A percentile compares a stretch with the other conserved stretches of the same genome.
phyloP scores from a whole-genome alignment of 2,329 filamentous ascomycete species.

The Domatiomyces catenatus region DNA sequence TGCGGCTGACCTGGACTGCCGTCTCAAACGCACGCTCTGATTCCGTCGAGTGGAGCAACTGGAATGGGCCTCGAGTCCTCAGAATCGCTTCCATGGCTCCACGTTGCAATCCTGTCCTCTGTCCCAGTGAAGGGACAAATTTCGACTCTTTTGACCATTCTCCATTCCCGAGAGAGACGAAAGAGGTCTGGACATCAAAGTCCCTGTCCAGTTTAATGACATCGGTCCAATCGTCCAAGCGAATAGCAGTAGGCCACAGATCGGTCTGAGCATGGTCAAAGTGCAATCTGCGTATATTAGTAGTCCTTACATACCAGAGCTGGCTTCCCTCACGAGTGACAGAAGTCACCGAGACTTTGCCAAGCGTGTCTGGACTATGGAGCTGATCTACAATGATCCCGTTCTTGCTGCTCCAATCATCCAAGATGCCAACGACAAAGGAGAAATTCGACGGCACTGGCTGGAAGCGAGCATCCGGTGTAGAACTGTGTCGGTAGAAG shows the following conservation, averaged over 20 bases:
- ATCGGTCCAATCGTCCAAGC: neutral
- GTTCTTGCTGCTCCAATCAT: slow-evolving; percentile 36
- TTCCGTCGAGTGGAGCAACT: slow-evolving; percentile 10
- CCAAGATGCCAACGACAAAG: slow-evolving; percentile 37
- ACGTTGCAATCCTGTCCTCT: slow-evolving; percentile 33
- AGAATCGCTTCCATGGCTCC: slow-evolving; percentile 41
- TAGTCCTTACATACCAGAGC: slow-evolving; percentile 26
- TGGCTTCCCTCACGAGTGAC: slow-evolving; percentile 8
- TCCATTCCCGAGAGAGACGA: slow-evolving; percentile 13
- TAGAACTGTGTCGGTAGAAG: slow-evolving; percentile 32
- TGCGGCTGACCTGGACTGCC: slow-evolving; percentile 41
- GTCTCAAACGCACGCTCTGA: slow-evolving; percentile 20
- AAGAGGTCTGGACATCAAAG: slow-evolving; percentile 18
- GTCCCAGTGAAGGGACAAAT: slow-evolving; percentile 16
- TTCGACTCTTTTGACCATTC: slow-evolving; percentile 16
- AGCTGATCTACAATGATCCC: slow-evolving; percentile 38
- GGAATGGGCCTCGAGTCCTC: slow-evolving; percentile 23
- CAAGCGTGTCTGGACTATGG: slow-evolving; percentile 35
- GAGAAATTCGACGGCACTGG: slow-evolving; percentile 27
- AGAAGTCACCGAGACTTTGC: slow-evolving; percentile 30
- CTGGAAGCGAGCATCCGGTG: slow-evolving; percentile 5
- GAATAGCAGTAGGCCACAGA: slow-evolving; percentile 3
- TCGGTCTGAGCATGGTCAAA: slow-evolving; percentile 10
- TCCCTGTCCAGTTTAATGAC: slow-evolving; percentile 8
- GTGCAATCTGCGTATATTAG: slow-evolving; percentile 31